Base-by-base conservation (phyloP, 306 rosid species). In the Citrullus amarus region DNA sequence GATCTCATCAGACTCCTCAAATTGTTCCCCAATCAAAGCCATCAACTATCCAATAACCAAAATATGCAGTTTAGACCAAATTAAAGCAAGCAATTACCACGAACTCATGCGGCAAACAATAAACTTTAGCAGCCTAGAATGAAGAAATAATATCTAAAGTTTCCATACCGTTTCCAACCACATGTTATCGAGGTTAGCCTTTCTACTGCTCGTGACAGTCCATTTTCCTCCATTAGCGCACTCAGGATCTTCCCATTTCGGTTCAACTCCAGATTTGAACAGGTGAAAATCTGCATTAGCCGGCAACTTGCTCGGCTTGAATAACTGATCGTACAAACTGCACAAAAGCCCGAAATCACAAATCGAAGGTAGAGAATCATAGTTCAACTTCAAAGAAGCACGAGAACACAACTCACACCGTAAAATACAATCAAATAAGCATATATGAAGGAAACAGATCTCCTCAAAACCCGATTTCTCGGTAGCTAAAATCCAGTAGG, bases 181-280 rank as follows among this genome's bases (percentile, higher is more conserved):
- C 99, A 91, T 90, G 67, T 12, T 62, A 58, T 96, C 99, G 69
- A 96, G 96, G 82, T 9, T 81, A 34, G 86, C 28, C 86, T 93
- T 96, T 79, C 90, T 83, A 61, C 54, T 83, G 88, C 85, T 84
- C 62, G 78, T 30, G 59, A 85, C 85, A 78, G 97, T 85, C 99
- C 98, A 96, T 84, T 92, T 96, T 59, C 99, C 99, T 82, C 99
- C 99, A 84, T 10, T 86, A 54, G 98, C 96, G 81, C 99, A 95
- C 80, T 92, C 97, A 4, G 99, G 99, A 89, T 92, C 99, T 88
- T 96, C 99, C 98, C 98, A 96, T 75, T 96, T 96, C 20, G 99
- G 99, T 66, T 92, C 98, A 86, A 90, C 51, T 80, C 99, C 98
- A 81, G 90, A 76, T 87, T 86, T 91, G 83, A 92, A 96, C 90